Conservation (phyloP, 1,139 yeast genomes). For the Pichia inconspicua region DNA sequence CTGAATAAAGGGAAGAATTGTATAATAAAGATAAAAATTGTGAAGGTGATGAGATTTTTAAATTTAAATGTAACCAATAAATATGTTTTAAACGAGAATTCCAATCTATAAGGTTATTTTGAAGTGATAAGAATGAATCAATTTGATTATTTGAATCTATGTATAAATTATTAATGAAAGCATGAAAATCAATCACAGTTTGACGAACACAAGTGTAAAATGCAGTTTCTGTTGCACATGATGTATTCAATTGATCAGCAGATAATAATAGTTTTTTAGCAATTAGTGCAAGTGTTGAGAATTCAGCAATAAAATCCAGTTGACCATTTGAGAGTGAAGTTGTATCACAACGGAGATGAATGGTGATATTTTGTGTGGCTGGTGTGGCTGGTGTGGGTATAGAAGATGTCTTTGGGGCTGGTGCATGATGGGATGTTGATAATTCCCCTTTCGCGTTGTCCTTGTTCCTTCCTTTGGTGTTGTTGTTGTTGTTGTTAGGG, state of each 20-base stretch:
- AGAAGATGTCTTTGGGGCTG: background rate
- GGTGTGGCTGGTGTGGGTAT: background rate
- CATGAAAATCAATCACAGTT: conserved; percentile 3
- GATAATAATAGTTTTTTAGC: conserved; percentile 2
- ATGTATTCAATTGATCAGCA: background rate
- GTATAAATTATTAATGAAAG: conserved; percentile 1
- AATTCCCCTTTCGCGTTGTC: conserved; percentile 25
- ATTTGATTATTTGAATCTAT: background rate
- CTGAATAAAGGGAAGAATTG: conserved; percentile 7
- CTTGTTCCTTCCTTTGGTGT: conserved; percentile 21
- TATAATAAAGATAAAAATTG: conserved; percentile 5
- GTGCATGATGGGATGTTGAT: background rate
- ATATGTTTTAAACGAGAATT: background rate
- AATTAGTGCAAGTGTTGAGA: conserved; percentile 5
- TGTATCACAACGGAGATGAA: background rate
- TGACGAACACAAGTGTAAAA: background rate
- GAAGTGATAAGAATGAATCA: background rate
- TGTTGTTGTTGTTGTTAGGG: conserved; percentile 9
- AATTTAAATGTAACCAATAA: conserved; percentile 4
- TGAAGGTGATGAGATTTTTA: background rate
- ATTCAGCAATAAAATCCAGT: conserved; percentile 1
- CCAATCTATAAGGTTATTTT: background rate
- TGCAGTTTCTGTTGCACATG: background rate
- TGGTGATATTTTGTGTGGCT: background rate
- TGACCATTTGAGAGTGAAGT: background rate